Conservation (phyloP, 1,284 basidiomycete genomes). For the Cutaneotrichosporon sp. region DNA sequence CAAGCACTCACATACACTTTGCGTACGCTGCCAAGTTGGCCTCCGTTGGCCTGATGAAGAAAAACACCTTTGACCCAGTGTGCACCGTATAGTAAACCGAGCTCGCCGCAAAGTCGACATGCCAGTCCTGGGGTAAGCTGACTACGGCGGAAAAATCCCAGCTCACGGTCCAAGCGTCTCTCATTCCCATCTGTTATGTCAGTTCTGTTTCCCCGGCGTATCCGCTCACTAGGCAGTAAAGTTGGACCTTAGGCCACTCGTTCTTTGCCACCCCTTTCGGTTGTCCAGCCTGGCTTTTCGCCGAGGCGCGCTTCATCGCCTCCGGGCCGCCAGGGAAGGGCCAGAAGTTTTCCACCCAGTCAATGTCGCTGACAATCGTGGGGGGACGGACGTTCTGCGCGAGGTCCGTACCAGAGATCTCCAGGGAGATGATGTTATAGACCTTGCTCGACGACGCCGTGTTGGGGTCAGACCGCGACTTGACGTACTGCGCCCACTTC, state of each 20-base stretch:
- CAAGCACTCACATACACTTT: slow-evolving; percentile 35
- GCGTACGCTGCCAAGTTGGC: slow-evolving; percentile 72
- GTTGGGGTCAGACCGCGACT: slow-evolving; percentile 13
- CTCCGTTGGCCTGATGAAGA: slow-evolving; percentile 86
- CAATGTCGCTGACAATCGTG: slow-evolving; percentile 75
- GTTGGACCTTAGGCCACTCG: slow-evolving; percentile 83
- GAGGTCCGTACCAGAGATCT: slow-evolving; percentile 71
- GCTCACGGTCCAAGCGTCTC: slow-evolving; percentile 71
- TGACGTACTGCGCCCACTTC: slow-evolving; percentile 85
- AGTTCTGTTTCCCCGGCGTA: neutral
- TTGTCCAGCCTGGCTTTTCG: neutral
- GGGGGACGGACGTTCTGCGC: slow-evolving; percentile 76
- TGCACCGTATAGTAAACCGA: slow-evolving; percentile 92
- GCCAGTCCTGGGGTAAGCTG: slow-evolving; percentile 69
- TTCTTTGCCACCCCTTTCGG: slow-evolving; percentile 9
- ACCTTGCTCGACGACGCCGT: slow-evolving; percentile 55
- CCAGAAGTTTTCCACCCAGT: slow-evolving; percentile 98
- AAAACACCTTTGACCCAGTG: slow-evolving; percentile 80
- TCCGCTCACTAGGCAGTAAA: slow-evolving; percentile 87
- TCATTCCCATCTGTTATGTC: slow-evolving; percentile 54
- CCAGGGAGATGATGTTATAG: slow-evolving; percentile 82
- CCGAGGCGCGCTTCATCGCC: slow-evolving; percentile 8
- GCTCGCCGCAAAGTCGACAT: slow-evolving; percentile 90
- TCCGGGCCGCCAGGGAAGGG: slow-evolving; percentile 46
- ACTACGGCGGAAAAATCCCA: neutral